Percentiles rank a stretch among this genome's conserved stretches.
Evolutionary conservation across 2,329 filamentous ascomycete genomes (phyloP).

Genomic region (Colletotrichum theobromicola): DNA sequence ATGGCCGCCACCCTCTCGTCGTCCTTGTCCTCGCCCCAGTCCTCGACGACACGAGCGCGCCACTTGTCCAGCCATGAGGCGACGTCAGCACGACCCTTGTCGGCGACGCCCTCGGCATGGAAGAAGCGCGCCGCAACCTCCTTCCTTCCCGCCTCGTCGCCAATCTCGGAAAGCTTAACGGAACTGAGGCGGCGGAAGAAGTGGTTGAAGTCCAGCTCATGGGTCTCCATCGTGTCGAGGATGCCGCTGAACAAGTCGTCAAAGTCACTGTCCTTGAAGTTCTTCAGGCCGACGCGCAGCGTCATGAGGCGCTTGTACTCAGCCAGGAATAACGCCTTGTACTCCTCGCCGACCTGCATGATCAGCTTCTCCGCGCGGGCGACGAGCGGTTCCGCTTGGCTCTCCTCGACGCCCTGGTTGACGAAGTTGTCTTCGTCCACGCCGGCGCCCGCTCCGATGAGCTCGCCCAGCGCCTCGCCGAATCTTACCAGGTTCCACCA

Average conservation of each 20-base stretch:
- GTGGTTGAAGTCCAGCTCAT: slow-evolving; percentile 92
- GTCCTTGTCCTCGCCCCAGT: slow-evolving; percentile 72
- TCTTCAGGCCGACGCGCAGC: slow-evolving; percentile 76
- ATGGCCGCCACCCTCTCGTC: slow-evolving; percentile 72
- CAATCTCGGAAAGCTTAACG: slow-evolving; percentile 66
- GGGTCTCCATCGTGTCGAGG: slow-evolving; percentile 79
- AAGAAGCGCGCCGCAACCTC: slow-evolving; percentile 79
- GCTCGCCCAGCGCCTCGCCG: slow-evolving; percentile 86
- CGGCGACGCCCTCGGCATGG: slow-evolving; percentile 72
- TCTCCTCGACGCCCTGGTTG: slow-evolving; percentile 72
- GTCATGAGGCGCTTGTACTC: slow-evolving; percentile 91
- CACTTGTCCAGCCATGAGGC: slow-evolving; percentile 84
- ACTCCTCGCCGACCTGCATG: slow-evolving; percentile 81
- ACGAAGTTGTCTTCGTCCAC: slow-evolving; percentile 78
- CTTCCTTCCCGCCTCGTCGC: slow-evolving; percentile 66
- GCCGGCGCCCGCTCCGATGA: slow-evolving; percentile 76
- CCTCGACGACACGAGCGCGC: slow-evolving; percentile 72
- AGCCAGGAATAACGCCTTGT: slow-evolving; percentile 82
- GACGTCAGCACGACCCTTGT: slow-evolving; percentile 69
- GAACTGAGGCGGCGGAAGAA: slow-evolving; percentile 83
- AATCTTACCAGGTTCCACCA: slow-evolving; percentile 98
- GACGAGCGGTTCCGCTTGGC: slow-evolving; percentile 73
- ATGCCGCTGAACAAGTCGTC: slow-evolving; percentile 80
- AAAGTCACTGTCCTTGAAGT: slow-evolving; percentile 75
- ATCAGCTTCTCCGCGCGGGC: slow-evolving; percentile 86